phyloP scores from a whole-genome alignment of 176 grass and related monocot genomes.

The Triticum timopheevii region DNA sequence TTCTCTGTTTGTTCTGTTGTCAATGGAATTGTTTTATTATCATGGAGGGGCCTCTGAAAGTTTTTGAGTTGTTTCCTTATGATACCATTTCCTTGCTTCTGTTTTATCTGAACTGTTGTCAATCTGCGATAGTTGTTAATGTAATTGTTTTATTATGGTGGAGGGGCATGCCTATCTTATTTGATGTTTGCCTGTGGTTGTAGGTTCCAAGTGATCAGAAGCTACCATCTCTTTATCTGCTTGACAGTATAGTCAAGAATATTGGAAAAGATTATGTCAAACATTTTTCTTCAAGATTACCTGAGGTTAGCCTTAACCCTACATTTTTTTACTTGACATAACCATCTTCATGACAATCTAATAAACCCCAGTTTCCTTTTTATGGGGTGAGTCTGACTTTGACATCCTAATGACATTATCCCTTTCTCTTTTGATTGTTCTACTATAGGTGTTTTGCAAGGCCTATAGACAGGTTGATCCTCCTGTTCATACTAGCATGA shows the following conservation, averaged over 20 bases:
- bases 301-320: constrained; percentile 55
- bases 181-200: constrained; percentile 37
- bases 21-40: constrained; percentile 8
- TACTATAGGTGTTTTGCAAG: constrained; percentile 88
- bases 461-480: constrained; percentile 92
- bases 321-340: constrained; percentile 7
- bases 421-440: constrained; percentile 9
- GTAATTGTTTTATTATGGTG: constrained; percentile 2
- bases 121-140: background rate
- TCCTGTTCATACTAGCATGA: constrained; percentile 88
- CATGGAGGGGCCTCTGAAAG: background rate
- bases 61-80: background rate
- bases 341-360: background rate
- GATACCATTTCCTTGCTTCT: constrained; percentile 9
- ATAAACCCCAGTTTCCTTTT: background rate
- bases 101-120: background rate
- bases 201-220: constrained; percentile 95
- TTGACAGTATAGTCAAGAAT: constrained; percentile 99
- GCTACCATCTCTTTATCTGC: constrained; percentile 89
- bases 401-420: background rate
- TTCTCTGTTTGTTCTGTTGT: background rate
- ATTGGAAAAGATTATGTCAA: constrained; percentile 96
- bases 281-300: constrained; percentile 81
- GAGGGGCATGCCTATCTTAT: constrained; percentile 24
- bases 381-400: constrained; percentile 9